phyloP scores from a whole-genome alignment of 129 eudicot genomes.

The Lactuca saligna region DNA sequence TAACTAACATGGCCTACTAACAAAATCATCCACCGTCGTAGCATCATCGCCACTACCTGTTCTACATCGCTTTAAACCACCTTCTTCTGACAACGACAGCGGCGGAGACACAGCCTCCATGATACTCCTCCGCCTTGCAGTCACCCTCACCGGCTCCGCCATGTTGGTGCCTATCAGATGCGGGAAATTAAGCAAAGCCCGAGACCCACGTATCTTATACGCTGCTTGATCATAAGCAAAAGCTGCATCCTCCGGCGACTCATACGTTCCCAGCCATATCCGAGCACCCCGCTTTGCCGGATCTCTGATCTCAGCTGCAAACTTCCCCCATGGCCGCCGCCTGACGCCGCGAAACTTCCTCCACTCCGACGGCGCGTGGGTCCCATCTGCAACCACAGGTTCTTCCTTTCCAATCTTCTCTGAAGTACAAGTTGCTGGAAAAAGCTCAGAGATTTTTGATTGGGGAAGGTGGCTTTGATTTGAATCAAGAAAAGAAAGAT shows the following conservation, averaged over 20 bases:
- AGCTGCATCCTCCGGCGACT: constrained; percentile 53
- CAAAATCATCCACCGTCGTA: constrained; percentile 13
- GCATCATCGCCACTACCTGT: constrained; percentile 17
- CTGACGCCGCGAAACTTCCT: constrained; percentile 48
- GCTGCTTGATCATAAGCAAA: constrained; percentile 55
- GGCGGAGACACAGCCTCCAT: constrained; percentile 17
- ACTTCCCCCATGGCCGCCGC: constrained; percentile 56
- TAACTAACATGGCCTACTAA: not conserved
- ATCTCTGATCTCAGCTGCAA: constrained; percentile 52
- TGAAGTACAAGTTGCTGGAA: constrained; percentile 12
- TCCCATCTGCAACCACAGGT: not conserved
- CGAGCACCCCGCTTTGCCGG: constrained; percentile 44
- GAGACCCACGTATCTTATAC: constrained; percentile 40
- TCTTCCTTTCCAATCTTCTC: constrained; percentile 10
- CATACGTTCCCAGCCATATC: constrained; percentile 52
- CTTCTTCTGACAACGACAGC: constrained; percentile 14
- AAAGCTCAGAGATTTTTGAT: constrained; percentile 28
- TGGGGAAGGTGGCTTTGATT: constrained; percentile 29
- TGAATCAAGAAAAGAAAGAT: constrained; percentile 23
- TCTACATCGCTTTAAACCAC: constrained; percentile 14
- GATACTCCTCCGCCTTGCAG: constrained; percentile 23
- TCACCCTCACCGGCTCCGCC: constrained; percentile 43
- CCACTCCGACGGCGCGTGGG: constrained; percentile 26
- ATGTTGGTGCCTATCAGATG: constrained; percentile 37
- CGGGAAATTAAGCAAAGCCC: constrained; percentile 47